Evolutionary conservation across 768 basidiomycete species (phyloP).

Genomic region (Trametes meyenii): DNA sequence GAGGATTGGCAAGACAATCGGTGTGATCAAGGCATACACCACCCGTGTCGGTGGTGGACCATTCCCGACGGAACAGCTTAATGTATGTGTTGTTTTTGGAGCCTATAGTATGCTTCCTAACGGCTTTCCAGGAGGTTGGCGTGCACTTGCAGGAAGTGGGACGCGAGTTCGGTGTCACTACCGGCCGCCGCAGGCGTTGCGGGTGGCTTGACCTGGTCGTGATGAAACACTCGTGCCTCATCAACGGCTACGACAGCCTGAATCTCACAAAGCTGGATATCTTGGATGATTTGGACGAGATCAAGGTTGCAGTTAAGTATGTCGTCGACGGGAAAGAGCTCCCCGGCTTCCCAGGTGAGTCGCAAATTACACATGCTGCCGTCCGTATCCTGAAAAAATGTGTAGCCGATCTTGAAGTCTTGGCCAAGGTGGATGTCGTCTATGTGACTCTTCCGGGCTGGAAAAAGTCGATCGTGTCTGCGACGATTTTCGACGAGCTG

Average conservation of each 20-base stretch:
- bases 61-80: slow-evolving; percentile 94
- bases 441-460: slow-evolving; percentile 93
- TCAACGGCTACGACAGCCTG: slow-evolving; percentile 93
- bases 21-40: slow-evolving; percentile 98
- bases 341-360: slow-evolving; percentile 83
- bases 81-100: slow-evolving; percentile 50
- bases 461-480: slow-evolving; percentile 73
- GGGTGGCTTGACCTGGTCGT: slow-evolving; percentile 99
- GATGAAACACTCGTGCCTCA: slow-evolving; percentile 85
- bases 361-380: not conserved
- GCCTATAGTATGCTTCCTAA: not conserved
- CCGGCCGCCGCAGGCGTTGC: slow-evolving; percentile 89
- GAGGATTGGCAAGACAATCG: slow-evolving; percentile 82
- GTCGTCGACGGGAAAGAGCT: slow-evolving; percentile 75
- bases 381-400: not conserved
- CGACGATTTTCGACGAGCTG: slow-evolving; percentile 67
- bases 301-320: slow-evolving; percentile 88
- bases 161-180: slow-evolving; percentile 88
- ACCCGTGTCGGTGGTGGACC: slow-evolving; percentile 98
- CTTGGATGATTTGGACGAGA: slow-evolving; percentile 80
- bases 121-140: slow-evolving; percentile 63
- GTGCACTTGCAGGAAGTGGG: slow-evolving; percentile 93
- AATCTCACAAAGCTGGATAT: slow-evolving; percentile 98
- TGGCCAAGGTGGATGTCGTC: slow-evolving; percentile 78
- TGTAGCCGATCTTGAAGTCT: slow-evolving; percentile 81